Base-by-base conservation (phyloP, 768 basidiomycete genomes). In the Coprinellus micaceus region DNA sequence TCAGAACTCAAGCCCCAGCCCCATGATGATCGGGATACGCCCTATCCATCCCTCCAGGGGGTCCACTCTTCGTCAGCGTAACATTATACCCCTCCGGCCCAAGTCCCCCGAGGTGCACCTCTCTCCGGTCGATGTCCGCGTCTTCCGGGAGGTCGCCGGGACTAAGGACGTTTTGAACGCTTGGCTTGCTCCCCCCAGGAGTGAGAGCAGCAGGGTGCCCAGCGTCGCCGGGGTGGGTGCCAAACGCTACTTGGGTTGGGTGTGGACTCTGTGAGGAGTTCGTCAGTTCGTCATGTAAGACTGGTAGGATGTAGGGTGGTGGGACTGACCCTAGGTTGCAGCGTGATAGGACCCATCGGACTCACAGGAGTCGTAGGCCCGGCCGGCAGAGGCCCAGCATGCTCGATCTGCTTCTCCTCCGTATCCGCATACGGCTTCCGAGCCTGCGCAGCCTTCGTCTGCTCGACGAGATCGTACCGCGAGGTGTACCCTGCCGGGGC, bases 401-500 rank as follows among this genome's bases (percentile, higher is more conserved):
- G 30, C 47, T 65, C 66, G n/a, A 67, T 61, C 2, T 59, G 60
- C 52, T 66, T 63, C 53, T 68, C 66, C 22, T 67, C 67, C 10
- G 61, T 59, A 13, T 57, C 61, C 2, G 60, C 64, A 11, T 64
- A 58, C 2, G 63, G 64, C 45, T 65, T 67, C 24, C 61, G 61
- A 39, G 67, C 68, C 61, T 78, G 76, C 6, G 72, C 75, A 15
- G 70, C 73, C 54, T 72, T 74, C 1, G 67, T 71, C 62, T 78
- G 73, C 57, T 78, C 71, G 22, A 74, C 67, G 29, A 82, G 63
- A 53, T 82, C 80, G 53, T 67, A 71, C 6, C 81, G 74, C 3
- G 75, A 75, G 11, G 56, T 17, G 64, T 78, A 86, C 21, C 84
- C 84, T 19, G 73, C 70, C 17, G 85, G 85, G 0, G 79, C 81